Conservation (phyloP, 208 protist species). For the Wallacemonas sp. region DNA sequence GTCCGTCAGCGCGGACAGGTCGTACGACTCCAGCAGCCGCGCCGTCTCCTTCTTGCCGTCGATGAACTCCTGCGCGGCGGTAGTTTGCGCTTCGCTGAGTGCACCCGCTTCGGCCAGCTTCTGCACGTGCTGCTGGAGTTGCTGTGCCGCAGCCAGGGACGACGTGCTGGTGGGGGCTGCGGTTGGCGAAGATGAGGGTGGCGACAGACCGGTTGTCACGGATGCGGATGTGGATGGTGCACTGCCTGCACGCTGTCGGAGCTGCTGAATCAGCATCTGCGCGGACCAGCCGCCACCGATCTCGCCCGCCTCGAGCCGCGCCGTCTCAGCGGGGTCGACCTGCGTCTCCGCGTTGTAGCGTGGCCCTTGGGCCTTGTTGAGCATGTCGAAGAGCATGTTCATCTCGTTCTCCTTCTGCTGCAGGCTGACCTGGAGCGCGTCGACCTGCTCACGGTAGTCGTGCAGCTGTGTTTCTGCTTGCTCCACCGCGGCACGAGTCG, state of each 20-base stretch:
- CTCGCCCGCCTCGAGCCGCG: not conserved
- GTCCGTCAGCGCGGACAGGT: constrained; percentile 73
- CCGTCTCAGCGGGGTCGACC: constrained; percentile 16
- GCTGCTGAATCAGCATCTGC: not conserved
- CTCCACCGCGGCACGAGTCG: not conserved
- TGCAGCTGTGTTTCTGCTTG: constrained; percentile 17
- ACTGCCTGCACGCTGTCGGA: constrained; percentile 1
- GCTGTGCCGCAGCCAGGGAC: not conserved
- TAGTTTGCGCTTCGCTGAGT: constrained; percentile 26
- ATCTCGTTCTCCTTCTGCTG: constrained; percentile 94
- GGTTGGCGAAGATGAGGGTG: too few species aligned
- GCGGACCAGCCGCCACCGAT: constrained; percentile 4
- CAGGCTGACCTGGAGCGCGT: constrained; percentile 69
- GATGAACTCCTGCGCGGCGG: constrained; percentile 53
- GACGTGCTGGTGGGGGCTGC: too few species aligned
- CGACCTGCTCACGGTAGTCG: constrained; percentile 47
- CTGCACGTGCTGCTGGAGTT: constrained; percentile 16
- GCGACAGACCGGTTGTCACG: not conserved
- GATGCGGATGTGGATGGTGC: not conserved
- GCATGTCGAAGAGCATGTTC: constrained; percentile 83
- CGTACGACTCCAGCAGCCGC: constrained; percentile 31
- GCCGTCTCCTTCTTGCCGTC: constrained; percentile 31
- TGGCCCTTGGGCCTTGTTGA: constrained; percentile 60
- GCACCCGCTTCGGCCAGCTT: constrained; percentile 22
- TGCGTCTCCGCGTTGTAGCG: constrained; percentile 59